phyloP scores from a whole-genome alignment of 176 grass and related monocot genomes.

The Oryza meridionalis region DNA sequence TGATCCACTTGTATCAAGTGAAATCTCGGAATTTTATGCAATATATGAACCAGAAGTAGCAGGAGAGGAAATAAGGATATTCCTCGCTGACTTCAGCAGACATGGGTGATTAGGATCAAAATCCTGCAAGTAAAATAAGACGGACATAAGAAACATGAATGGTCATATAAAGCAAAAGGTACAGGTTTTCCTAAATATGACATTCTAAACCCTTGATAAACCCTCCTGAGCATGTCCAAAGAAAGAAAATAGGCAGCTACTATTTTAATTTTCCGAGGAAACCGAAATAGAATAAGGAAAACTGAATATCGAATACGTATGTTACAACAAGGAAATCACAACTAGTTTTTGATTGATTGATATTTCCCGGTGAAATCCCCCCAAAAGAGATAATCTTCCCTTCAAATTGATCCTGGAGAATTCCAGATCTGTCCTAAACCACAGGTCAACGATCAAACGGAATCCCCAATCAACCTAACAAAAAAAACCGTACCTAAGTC shows the following conservation, averaged over 20 bases:
- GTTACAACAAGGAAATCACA: neutral
- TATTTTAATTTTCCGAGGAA: neutral
- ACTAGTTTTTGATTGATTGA: neutral
- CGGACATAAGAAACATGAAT: neutral
- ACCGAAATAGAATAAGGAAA: neutral
- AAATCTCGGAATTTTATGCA: constrained; percentile 71
- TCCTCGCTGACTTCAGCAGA: constrained; percentile 61
- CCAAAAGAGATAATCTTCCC: neutral
- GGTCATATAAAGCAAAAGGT: neutral
- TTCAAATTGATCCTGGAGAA: neutral
- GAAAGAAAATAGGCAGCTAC: neutral
- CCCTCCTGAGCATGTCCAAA: neutral
- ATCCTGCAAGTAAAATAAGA: constrained; percentile 33
- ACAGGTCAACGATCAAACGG: constrained; percentile 6
- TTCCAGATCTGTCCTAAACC: neutral
- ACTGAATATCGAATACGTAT: neutral
- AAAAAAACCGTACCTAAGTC: neutral
- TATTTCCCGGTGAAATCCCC: neutral
- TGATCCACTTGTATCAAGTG: constrained; percentile 64
- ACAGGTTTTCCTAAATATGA: neutral
- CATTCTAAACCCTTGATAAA: neutral
- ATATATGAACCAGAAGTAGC: constrained; percentile 81
- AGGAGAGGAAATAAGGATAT: constrained; percentile 61
- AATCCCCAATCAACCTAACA: neutral
- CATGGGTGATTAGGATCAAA: constrained; percentile 56